Conservation (phyloP, 1,139 yeast genomes). For the Kodamaea anthophila region DNA sequence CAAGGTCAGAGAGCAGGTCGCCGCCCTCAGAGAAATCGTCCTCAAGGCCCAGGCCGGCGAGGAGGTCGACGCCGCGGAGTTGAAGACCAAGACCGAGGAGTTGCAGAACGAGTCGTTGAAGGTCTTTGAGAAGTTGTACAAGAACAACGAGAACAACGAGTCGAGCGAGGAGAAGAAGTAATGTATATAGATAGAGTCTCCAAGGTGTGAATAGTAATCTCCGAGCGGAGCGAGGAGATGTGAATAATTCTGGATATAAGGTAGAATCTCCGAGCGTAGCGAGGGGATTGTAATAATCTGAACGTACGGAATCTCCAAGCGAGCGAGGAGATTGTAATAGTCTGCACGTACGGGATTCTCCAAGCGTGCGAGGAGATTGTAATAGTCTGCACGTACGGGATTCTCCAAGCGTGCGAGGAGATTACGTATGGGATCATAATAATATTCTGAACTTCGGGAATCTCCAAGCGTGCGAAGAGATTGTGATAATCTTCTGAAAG, state of each 20-base stretch:
- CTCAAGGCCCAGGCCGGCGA: constrained; percentile 95
- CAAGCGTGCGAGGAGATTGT: too few species aligned
- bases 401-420: too few species aligned
- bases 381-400: too few species aligned
- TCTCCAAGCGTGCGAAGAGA: too few species aligned
- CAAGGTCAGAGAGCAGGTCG: constrained; percentile 72
- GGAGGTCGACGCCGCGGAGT: constrained; percentile 73
- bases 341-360: too few species aligned
- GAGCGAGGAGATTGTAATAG: too few species aligned
- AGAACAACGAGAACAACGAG: constrained; percentile 45
- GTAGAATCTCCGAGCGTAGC: neutral
- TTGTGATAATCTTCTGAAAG: too few species aligned
- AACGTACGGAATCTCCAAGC: too few species aligned
- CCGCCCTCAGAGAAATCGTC: constrained; percentile 79
- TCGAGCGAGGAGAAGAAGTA: constrained; percentile 39
- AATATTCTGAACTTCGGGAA: too few species aligned
- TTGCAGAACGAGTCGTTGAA: constrained; percentile 89
- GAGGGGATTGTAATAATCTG: neutral
- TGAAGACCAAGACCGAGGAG: constrained; percentile 91
- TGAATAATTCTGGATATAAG: neutral
- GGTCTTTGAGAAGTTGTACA: constrained; percentile 94
- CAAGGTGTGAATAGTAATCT: neutral
- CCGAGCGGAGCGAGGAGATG: neutral
- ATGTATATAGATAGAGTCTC: constrained; percentile 11
- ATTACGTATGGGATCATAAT: too few species aligned